phyloP scores from a whole-genome alignment of 139 green algal species.

The Auxenochlorella pyrenoidosa region DNA sequence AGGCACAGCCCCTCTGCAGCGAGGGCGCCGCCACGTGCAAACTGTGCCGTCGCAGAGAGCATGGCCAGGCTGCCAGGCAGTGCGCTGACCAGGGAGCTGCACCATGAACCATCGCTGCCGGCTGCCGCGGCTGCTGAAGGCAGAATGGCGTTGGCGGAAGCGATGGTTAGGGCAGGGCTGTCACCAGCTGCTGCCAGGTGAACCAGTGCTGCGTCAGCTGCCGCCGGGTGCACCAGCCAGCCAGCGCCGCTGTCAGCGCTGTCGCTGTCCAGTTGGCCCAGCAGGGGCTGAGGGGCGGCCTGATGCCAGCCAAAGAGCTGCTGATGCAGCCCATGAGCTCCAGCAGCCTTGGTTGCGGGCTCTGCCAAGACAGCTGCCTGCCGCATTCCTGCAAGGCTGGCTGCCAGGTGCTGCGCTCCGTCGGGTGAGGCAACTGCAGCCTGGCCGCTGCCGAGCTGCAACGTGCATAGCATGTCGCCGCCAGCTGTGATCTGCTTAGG shows the following conservation, averaged over 20 bases:
- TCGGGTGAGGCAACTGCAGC: neutral
- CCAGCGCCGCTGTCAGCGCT: neutral
- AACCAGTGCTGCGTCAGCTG: constrained; percentile 37
- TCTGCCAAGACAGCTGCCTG: neutral
- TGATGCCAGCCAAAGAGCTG: neutral
- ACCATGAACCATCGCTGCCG: neutral
- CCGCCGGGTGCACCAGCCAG: constrained; percentile 36
- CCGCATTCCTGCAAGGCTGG: neutral
- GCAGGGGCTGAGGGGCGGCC: too few relatives aligned
- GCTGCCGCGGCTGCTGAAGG: neutral
- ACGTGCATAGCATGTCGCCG: neutral
- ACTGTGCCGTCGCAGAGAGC: neutral
- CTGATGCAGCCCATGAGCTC: neutral
- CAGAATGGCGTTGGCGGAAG: neutral
- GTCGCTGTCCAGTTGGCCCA: neutral
- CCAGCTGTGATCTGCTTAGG: neutral
- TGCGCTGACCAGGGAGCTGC: too few relatives aligned
- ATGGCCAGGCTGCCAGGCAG: neutral
- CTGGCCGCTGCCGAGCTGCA: neutral
- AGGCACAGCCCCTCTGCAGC: neutral
- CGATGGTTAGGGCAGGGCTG: neutral
- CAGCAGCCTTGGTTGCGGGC: neutral
- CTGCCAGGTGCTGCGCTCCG: neutral
- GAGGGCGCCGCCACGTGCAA: neutral
- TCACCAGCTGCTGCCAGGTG: constrained; percentile 26